A percentile compares a stretch with the other conserved stretches of the same genome.
Evolutionary conservation across 768 basidiomycete genomes (phyloP).

Genomic region (Omphalotus guepiniiformis): DNA sequence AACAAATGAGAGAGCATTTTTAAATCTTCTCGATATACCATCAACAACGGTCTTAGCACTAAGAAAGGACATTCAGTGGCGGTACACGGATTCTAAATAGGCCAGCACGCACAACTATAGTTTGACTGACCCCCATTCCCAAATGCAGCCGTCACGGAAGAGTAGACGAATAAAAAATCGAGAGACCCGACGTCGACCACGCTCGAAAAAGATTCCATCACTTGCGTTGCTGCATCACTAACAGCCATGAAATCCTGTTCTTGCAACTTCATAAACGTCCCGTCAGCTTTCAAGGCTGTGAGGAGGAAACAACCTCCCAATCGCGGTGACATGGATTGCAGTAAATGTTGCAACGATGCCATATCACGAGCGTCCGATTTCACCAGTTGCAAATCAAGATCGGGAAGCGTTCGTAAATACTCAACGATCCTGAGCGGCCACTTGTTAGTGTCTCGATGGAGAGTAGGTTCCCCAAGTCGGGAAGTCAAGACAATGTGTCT

Average conservation of each 20-base stretch:
- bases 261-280: constrained; percentile 26
- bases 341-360: constrained; percentile 15
- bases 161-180: constrained; percentile 33
- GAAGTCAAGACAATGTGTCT: constrained; percentile 33
- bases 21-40: constrained; percentile 16
- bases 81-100: not conserved
- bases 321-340: constrained; percentile 17
- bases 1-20: constrained; percentile 30
- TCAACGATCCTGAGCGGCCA: constrained; percentile 22
- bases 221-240: constrained; percentile 25
- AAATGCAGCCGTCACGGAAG: constrained; percentile 27
- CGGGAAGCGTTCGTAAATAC: constrained; percentile 24
- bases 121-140: constrained; percentile 36
- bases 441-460: constrained; percentile 20
- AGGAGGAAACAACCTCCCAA: constrained; percentile 31
- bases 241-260: constrained; percentile 24
- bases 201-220: constrained; percentile 21
- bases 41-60: constrained; percentile 32
- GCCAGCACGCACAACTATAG: constrained; percentile 25
- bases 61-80: not conserved
- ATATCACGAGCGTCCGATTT: constrained; percentile 26
- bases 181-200: constrained; percentile 21
- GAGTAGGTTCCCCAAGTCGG: constrained; percentile 25
- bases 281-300: constrained; percentile 27
- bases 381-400: constrained; percentile 26